Percentiles rank a stretch among this genome's conserved stretches.
Evolutionary conservation across 1,284 basidiomycete species (phyloP).

Genomic region (Leccinum pallidistipes): DNA sequence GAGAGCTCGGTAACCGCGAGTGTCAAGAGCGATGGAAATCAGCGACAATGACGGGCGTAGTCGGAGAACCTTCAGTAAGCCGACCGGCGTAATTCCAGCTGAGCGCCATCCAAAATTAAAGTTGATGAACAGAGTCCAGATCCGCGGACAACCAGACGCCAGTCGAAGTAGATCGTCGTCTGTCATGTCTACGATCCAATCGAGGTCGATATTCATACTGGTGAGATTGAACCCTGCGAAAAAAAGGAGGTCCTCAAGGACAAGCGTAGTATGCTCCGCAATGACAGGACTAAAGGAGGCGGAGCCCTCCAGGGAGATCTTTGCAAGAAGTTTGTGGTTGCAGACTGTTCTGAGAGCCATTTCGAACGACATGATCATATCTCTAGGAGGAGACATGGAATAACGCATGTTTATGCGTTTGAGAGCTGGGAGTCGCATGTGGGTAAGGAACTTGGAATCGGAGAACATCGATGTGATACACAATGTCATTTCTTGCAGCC

Average conservation of each 20-base stretch:
- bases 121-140: not conserved
- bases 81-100: not conserved
- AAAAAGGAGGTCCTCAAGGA: too few species aligned
- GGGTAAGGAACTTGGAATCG: too few species aligned
- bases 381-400: too few species aligned
- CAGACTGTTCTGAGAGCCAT: not conserved
- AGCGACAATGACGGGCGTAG: not conserved
- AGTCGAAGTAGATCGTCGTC: not conserved
- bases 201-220: not conserved
- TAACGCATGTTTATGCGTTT: too few species aligned
- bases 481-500: too few species aligned
- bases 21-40: not conserved
- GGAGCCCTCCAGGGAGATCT: not conserved
- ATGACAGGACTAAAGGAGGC: too few species aligned
- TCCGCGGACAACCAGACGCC: not conserved
- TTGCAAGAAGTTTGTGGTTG: not conserved
- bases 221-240: not conserved
- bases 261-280: too few species aligned
- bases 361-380: not conserved
- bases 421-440: too few species aligned
- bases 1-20: not conserved
- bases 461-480: too few species aligned
- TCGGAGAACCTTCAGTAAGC: not conserved
- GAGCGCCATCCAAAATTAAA: not conserved
- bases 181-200: not conserved